phyloP scores from a whole-genome alignment of 202 grass and related monocot genomes.

The Zizania palustris region DNA sequence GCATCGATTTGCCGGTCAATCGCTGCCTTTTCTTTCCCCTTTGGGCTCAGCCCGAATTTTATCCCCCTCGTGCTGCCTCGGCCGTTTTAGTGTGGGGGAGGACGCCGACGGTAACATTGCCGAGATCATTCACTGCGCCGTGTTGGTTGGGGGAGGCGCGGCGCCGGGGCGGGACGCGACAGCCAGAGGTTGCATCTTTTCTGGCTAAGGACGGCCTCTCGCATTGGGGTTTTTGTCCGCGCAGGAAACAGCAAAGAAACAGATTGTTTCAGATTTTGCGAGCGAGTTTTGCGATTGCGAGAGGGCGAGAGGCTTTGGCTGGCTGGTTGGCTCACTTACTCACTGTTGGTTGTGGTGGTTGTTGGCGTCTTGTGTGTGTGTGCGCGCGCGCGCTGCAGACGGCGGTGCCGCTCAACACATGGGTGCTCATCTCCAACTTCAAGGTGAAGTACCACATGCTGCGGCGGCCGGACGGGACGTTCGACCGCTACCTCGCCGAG shows the following conservation, averaged over 20 bases:
- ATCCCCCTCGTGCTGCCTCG: conserved; percentile 41
- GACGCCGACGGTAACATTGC: conserved; percentile 4
- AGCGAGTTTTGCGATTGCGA: neutral
- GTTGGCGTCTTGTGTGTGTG: neutral
- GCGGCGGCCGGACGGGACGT: conserved; percentile 90
- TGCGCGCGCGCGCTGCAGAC: conserved; percentile 43
- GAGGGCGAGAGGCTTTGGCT: neutral
- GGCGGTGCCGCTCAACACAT: conserved; percentile 84
- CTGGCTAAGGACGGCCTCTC: conserved; percentile 38
- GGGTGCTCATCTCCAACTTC: conserved; percentile 99
- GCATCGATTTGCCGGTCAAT: conserved; percentile 60
- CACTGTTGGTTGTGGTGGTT: conserved; percentile 31
- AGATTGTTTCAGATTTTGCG: neutral
- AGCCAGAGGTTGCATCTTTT: conserved; percentile 55
- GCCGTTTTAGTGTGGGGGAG: conserved; percentile 24
- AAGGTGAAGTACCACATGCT: conserved; percentile 94
- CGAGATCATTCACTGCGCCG: conserved; percentile 31
- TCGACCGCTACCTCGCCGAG: conserved; percentile 85
- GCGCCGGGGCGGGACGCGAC: too few relatives aligned
- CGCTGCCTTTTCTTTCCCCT: conserved; percentile 62
- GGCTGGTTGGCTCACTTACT: neutral
- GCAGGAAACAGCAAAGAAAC: conserved; percentile 44
- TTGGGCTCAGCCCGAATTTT: conserved; percentile 54
- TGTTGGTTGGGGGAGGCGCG: neutral
- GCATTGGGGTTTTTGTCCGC: conserved; percentile 42